Conservation (phyloP, 768 basidiomycete genomes). For the Calocera cornea region DNA sequence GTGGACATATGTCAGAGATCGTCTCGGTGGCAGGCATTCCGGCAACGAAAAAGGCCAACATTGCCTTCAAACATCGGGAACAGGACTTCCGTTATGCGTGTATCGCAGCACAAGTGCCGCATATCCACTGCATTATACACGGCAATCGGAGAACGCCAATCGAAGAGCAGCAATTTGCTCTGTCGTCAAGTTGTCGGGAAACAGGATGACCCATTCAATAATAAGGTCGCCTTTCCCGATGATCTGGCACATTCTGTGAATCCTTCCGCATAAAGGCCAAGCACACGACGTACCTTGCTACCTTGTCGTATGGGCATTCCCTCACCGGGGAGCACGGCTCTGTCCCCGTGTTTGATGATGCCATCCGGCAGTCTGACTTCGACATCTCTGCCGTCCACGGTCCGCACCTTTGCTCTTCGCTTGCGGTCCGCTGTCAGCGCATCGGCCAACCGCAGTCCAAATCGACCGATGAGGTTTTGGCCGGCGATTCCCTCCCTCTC, state of each 20-base stretch:
- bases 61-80: too few species aligned
- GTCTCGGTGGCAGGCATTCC: too few species aligned
- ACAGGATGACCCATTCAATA: slow-evolving; percentile 36
- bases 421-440: slow-evolving; percentile 32
- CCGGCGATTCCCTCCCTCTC: slow-evolving; percentile 29
- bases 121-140: not conserved
- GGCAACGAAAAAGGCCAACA: too few species aligned
- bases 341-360: slow-evolving; percentile 33
- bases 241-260: not conserved
- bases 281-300: slow-evolving; percentile 25
- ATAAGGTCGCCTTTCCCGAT: slow-evolving; percentile 50
- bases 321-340: slow-evolving; percentile 40
- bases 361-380: slow-evolving; percentile 40
- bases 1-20: too few species aligned
- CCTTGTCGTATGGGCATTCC: slow-evolving; percentile 57
- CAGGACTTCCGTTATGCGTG: too few species aligned
- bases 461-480: slow-evolving; percentile 42
- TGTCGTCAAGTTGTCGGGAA: not conserved
- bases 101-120: too few species aligned
- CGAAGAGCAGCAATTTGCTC: not conserved
- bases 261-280: not conserved
- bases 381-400: slow-evolving; percentile 45
- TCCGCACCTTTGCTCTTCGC: slow-evolving; percentile 38
- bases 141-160: not conserved
- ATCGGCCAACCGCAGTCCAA: slow-evolving; percentile 45